Percentiles rank a stretch among this genome's conserved stretches.
These are phyloP conservation scores for Plicaturopsis crispa DNA, from an alignment of 768 basidiomycete species.

Conservation along the genomic window DNA sequence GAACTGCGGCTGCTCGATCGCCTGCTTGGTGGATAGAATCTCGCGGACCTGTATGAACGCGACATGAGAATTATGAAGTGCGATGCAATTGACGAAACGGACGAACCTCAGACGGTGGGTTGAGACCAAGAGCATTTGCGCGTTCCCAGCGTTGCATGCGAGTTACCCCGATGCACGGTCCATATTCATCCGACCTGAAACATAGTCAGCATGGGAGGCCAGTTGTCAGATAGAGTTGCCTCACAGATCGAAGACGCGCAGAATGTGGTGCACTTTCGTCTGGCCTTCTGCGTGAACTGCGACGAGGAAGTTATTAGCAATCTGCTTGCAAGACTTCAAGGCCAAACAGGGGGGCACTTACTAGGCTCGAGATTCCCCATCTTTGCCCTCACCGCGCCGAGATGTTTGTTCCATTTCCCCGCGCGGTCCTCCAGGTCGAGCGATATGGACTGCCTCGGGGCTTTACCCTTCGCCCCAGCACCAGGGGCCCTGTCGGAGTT, in stretches of 20 bases:
- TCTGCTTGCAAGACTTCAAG: conserved; percentile 2
- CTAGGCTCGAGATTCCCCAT: conserved; percentile 54
- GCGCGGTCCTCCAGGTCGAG: too few species aligned
- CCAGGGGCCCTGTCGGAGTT: too few species aligned
- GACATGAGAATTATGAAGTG: not conserved
- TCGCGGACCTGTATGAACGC: conserved; percentile 52
- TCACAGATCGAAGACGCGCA: conserved; percentile 75
- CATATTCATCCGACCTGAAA: conserved; percentile 66
- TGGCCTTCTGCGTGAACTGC: conserved; percentile 62
- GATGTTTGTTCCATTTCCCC: conserved; percentile 43
- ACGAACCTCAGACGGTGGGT: conserved; percentile 73
- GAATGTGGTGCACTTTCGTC: conserved; percentile 60
- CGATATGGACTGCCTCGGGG: too few species aligned
- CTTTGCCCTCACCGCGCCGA: conserved; percentile 36
- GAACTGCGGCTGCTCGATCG: conserved; percentile 42
- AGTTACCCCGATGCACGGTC: conserved; percentile 73
- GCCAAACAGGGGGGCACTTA: conserved; percentile 30
- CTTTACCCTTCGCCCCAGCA: too few species aligned
- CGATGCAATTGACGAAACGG: not conserved
- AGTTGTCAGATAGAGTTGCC: conserved; percentile 9
- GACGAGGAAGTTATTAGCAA: conserved; percentile 4
- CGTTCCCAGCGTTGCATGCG: conserved; percentile 86
- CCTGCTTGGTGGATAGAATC: conserved; percentile 68
- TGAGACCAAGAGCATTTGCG: conserved; percentile 67
- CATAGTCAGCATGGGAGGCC: conserved; percentile 5